Percentiles rank a stretch among this genome's conserved stretches.
Conservation (phyloP, 2,329 filamentous ascomycete genomes). For the Grosmannia huntii region DNA sequence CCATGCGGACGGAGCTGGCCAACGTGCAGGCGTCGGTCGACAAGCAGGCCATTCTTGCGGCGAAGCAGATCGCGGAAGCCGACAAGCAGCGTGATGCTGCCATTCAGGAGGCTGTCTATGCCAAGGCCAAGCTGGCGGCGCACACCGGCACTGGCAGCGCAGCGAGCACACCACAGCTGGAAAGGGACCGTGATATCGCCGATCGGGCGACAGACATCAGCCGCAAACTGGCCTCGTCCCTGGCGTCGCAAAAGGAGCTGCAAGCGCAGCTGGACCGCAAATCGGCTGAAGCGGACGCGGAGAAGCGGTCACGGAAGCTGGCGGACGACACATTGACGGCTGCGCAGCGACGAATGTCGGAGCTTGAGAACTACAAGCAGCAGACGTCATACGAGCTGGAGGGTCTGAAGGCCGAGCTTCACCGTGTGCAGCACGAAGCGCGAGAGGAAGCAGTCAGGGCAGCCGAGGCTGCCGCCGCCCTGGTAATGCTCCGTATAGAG, state of each 20-base stretch:
- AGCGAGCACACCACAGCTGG: conserved; percentile 44
- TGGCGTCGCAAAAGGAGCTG: conserved; percentile 71
- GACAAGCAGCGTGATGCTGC: conserved; percentile 90
- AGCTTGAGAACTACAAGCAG: conserved; percentile 75
- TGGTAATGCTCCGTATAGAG: conserved; percentile 71
- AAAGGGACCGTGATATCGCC: conserved; percentile 45
- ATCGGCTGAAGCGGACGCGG: conserved; percentile 60
- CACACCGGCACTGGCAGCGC: conserved; percentile 50
- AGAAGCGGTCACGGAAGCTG: conserved; percentile 66
- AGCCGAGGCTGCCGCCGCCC: conserved; percentile 61
- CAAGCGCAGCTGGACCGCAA: conserved; percentile 60
- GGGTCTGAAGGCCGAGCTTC: conserved; percentile 71
- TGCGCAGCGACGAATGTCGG: conserved; percentile 68
- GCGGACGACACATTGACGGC: conserved; percentile 80
- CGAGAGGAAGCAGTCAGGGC: conserved; percentile 70
- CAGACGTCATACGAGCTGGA: conserved; percentile 77
- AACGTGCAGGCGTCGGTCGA: conserved; percentile 87
- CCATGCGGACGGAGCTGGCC: conserved; percentile 78
- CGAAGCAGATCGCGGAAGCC: conserved; percentile 81
- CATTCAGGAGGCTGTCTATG: conserved; percentile 89
- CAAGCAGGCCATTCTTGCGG: conserved; percentile 71
- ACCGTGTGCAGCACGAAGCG: conserved; percentile 62
- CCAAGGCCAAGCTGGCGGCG: conserved; percentile 82
- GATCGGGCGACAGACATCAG: conserved; percentile 64
- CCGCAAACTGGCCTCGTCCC: conserved; percentile 67